Percentiles rank a stretch among this genome's conserved stretches.
Conservation (phyloP, 225 moss, liverwort and hornwort species). For the Anthoceros angustus region DNA sequence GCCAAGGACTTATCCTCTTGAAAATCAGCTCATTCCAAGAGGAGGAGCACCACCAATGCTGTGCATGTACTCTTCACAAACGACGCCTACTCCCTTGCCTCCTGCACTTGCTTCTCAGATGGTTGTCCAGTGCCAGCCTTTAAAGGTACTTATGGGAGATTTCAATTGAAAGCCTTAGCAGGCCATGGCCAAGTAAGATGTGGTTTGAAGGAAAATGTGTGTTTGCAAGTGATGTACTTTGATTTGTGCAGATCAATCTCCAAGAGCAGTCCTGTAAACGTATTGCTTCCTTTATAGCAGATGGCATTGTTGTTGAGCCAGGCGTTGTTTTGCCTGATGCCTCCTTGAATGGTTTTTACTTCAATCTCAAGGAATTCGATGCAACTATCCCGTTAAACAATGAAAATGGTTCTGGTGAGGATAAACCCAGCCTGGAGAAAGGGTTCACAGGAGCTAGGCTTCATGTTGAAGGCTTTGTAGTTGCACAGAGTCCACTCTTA, state of each 20-base stretch:
- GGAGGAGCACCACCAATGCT: conserved; percentile 55
- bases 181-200: neutral
- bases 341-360: conserved; percentile 76
- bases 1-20: conserved; percentile 93
- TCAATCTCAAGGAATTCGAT: conserved; percentile 90
- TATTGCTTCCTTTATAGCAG: conserved; percentile 87
- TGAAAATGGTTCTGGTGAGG: conserved; percentile 34
- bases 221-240: neutral
- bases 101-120: conserved; percentile 88
- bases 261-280: conserved; percentile 87
- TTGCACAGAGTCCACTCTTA: conserved; percentile 89
- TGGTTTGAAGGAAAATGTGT: neutral
- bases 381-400: conserved; percentile 49
- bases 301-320: conserved; percentile 81
- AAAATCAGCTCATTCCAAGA: conserved; percentile 36
- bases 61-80: conserved; percentile 71
- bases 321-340: conserved; percentile 80
- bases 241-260: conserved; percentile 58
- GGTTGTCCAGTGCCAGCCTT: conserved; percentile 83
- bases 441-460: conserved; percentile 92
- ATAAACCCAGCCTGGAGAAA: conserved; percentile 22
- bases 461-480: conserved; percentile 84
- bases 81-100: conserved; percentile 63
- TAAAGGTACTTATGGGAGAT: conserved; percentile 37
- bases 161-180: neutral